Conservation (phyloP, 2,329 filamentous ascomycete genomes). For the Gnomoniopsis sp. region DNA sequence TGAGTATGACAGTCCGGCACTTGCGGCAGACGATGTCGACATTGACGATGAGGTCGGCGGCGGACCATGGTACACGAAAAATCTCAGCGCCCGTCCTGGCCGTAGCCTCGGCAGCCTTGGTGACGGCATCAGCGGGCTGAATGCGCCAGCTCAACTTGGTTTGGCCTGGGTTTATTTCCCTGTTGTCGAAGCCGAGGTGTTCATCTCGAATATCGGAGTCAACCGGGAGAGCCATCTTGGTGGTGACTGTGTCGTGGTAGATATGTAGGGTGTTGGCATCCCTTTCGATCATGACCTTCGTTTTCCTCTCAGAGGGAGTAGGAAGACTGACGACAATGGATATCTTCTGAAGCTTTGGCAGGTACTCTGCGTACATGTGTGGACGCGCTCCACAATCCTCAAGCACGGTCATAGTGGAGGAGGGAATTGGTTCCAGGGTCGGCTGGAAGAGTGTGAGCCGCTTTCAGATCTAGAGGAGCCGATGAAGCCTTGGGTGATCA, state of each 20-base stretch:
- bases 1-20: conserved; percentile 24
- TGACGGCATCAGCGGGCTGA: conserved; percentile 16
- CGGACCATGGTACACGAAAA: conserved; percentile 12
- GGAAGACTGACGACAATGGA: conserved; percentile 54
- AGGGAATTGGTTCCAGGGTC: too few relatives aligned
- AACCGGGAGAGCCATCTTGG: conserved; percentile 40
- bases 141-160: conserved; percentile 19
- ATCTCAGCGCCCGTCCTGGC: conserved; percentile 36
- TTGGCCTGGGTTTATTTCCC: conserved; percentile 34
- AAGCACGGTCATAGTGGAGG: background rate
- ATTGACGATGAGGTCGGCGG: conserved; percentile 3
- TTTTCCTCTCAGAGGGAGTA: conserved; percentile 39
- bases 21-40: conserved; percentile 10
- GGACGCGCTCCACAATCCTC: conserved; percentile 19
- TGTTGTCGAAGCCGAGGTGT: conserved; percentile 18
- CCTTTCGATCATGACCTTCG: conserved; percentile 39
- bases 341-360: conserved; percentile 62
- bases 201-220: conserved; percentile 28
- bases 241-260: conserved; percentile 38
- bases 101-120: conserved; percentile 14
- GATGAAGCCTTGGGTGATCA: too few relatives aligned
- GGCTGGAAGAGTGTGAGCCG: too few relatives aligned
- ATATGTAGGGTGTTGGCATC: conserved; percentile 45
- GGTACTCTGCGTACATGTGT: conserved; percentile 59
- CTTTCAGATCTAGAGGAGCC: too few relatives aligned